Base-by-base conservation (phyloP, 2,329 filamentous ascomycete genomes). In the Xylogone sp. region DNA sequence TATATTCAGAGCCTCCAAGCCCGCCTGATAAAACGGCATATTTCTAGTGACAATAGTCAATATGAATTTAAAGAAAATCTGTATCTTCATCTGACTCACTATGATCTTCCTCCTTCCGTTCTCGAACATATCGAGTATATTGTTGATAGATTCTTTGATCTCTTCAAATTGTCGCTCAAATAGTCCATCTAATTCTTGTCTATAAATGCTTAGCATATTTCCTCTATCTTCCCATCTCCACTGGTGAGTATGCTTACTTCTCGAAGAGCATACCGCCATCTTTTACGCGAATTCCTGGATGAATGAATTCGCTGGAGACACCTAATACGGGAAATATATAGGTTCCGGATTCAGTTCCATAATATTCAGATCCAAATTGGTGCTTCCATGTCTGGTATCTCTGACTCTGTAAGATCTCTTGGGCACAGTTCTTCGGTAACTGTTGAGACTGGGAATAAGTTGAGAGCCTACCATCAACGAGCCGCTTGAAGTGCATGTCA, bases 21-120 rank as follows among this genome's bases (percentile, higher is more conserved):
- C 50, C 50, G 18, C 50, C 50, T 34, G 27, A 51, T 16, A 51
- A 42, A 18, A 51, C 50, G 10, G 48, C 50, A 16, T 31, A 21
- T 48, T 27, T 48, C 16, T 39, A 12, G 12, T 45, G 45, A 44
- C 5, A 27, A n/a, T n/a, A n/a, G n/a, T 27, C 5, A 10, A 10
- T 10, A 27, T 27, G 24, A 10, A 6, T 10, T 6, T 27, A 10
- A 10, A 27, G 24, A 6, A 27, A 10, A 27, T 6, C 10, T 27
- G 10, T 27, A 10, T 5, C 10, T 6, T 27, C 10, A 27, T 27
- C n/a, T n/a, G n/a, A 27, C 24, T 27, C 24, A 27, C 24, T 10
- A 27, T 10, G 24, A 10, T 10, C 24, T 27, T 10, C 24, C 22
- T 19, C 20, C 13, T 46, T n/a, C n/a, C n/a, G 27, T 20, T 29